phyloP scores from a whole-genome alignment of 805 yeast genomes.

The Pichia ethanolica region DNA sequence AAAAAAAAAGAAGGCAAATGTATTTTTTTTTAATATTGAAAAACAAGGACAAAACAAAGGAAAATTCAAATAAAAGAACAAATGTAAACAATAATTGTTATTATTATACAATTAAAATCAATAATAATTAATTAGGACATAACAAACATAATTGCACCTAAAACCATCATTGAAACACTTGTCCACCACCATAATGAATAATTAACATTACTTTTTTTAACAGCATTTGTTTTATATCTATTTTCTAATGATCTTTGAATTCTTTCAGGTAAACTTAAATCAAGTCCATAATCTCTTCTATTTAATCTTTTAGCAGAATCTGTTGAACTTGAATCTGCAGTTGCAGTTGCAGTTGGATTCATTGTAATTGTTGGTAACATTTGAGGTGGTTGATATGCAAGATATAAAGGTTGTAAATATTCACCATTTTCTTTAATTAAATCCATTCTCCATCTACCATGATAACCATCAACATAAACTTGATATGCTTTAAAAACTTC shows the following conservation, averaged over 20 bases:
- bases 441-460: conserved; percentile 73
- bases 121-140: no score
- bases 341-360: conserved; percentile 59
- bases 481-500: conserved; percentile 51
- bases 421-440: conserved; percentile 74
- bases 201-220: conserved; percentile 31
- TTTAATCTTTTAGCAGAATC: background rate
- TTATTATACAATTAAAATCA: no score
- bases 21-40: no score
- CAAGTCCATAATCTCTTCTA: conserved; percentile 17
- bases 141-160: conserved; percentile 25
- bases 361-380: conserved; percentile 91
- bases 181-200: conserved; percentile 51
- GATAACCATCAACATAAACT: conserved; percentile 65
- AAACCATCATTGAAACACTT: conserved; percentile 34
- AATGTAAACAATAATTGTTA: no score
- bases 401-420: conserved; percentile 76
- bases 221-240: conserved; percentile 70
- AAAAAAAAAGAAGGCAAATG: no score
- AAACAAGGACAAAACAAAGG: no score
- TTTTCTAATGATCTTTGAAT: conserved; percentile 75
- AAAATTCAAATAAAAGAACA: no score
- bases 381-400: conserved; percentile 89
- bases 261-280: conserved; percentile 28
- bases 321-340: background rate